phyloP scores from a whole-genome alignment of 2,329 filamentous ascomycete species.

The Verticillium tricorpus region DNA sequence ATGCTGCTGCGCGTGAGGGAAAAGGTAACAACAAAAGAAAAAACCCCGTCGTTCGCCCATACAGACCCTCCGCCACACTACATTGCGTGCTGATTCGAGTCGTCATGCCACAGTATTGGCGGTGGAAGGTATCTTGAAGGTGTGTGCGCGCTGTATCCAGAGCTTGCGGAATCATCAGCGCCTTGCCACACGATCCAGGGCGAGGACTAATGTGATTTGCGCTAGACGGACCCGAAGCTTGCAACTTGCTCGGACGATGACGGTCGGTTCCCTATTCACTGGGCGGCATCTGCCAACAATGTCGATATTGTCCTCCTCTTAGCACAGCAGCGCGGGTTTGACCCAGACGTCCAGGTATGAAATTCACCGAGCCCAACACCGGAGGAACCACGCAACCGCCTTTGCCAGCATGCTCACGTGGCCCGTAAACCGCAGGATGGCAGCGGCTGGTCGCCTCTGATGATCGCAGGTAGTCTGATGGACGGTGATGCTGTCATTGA shows the following conservation, averaged over 20 bases:
- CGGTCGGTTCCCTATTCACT: slow-evolving; percentile 86
- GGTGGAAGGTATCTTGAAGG: slow-evolving; percentile 58
- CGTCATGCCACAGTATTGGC: slow-evolving; percentile 46
- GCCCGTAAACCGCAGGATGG: slow-evolving; percentile 50
- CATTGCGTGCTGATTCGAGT: background rate
- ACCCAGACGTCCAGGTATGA: slow-evolving; percentile 72
- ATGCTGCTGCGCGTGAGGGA: slow-evolving; percentile 82
- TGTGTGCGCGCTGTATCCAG: slow-evolving; percentile 19
- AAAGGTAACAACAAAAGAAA: slow-evolving; percentile 53
- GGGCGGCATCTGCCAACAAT: slow-evolving; percentile 83
- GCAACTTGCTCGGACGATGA: slow-evolving; percentile 73
- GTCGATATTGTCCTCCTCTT: slow-evolving; percentile 70
- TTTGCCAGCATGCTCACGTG: background rate
- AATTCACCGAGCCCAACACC: background rate
- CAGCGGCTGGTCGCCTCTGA: slow-evolving; percentile 77
- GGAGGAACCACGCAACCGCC: background rate
- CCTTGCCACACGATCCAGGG: too few species aligned
- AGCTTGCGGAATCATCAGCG: slow-evolving; percentile 14
- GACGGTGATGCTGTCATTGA: slow-evolving; percentile 66
- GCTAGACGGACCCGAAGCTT: slow-evolving; percentile 73
- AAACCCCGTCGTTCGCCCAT: background rate
- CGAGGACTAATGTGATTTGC: background rate
- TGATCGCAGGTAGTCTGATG: slow-evolving; percentile 74
- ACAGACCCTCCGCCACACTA: background rate
- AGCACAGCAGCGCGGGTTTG: slow-evolving; percentile 67